Evolutionary conservation across 2,329 filamentous ascomycete genomes (phyloP).

Genomic region (Diplodia intermedia): DNA sequence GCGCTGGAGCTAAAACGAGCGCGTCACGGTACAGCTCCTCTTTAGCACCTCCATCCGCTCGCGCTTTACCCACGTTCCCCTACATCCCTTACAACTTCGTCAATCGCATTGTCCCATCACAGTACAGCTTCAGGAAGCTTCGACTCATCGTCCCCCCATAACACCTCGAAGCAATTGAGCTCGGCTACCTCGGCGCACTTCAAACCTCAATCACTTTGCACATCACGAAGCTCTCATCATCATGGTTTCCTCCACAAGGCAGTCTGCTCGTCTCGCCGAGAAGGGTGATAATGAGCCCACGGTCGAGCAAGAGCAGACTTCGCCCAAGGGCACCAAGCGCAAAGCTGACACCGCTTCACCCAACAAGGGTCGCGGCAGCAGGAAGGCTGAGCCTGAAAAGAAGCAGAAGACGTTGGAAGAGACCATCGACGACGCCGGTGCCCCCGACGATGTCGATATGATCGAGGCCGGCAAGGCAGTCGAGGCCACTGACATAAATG

Average conservation of each 20-base stretch:
- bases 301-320: constrained; percentile 36
- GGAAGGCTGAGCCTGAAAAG: constrained; percentile 47
- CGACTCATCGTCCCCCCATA: not conserved
- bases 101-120: not conserved
- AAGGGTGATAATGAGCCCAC: constrained; percentile 11
- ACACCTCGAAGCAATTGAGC: constrained; percentile 1
- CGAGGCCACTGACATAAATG: constrained; percentile 35
- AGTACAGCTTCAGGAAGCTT: constrained; percentile 18
- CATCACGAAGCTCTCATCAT: not conserved
- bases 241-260: constrained; percentile 22
- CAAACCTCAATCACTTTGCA: not conserved
- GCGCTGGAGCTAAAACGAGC: constrained; percentile 29
- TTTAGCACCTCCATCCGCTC: constrained; percentile 11
- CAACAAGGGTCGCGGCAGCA: constrained; percentile 52
- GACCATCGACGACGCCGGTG: constrained; percentile 48
- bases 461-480: constrained; percentile 37
- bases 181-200: not conserved
- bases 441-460: constrained; percentile 37
- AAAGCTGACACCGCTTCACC: constrained; percentile 48
- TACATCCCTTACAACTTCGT: too few relatives aligned
- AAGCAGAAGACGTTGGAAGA: constrained; percentile 63
- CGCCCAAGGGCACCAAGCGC: constrained; percentile 48
- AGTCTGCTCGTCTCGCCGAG: constrained; percentile 17
- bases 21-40: constrained; percentile 27
- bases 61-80: not conserved